phyloP scores from a whole-genome alignment of 2,329 filamentous ascomycete species.

The Trichoderma breve region DNA sequence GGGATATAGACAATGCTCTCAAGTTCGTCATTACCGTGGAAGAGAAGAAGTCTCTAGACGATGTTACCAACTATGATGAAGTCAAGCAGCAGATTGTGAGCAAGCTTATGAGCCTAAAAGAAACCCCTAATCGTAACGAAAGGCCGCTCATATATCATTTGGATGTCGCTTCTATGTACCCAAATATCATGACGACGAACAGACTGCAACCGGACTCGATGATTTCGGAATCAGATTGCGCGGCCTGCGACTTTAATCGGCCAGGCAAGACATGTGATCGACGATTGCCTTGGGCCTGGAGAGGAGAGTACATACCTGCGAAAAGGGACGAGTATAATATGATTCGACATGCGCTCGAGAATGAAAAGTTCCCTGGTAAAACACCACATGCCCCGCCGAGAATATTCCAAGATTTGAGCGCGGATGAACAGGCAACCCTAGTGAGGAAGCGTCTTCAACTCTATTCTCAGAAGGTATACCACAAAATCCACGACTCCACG shows the following conservation, averaged over 20 bases:
- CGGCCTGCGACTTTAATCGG: conserved; percentile 96
- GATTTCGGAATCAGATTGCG: conserved; percentile 94
- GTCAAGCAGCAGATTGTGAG: conserved; percentile 79
- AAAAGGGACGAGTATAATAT: conserved; percentile 99
- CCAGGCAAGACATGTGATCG: conserved; percentile 97
- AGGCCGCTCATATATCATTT: conserved; percentile 93
- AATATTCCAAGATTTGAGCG: conserved; percentile 75
- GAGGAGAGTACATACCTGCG: conserved; percentile 93
- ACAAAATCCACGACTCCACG: conserved; percentile 95
- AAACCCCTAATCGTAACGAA: conserved; percentile 81
- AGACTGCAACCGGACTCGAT: conserved; percentile 97
- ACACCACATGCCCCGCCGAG: conserved; percentile 66
- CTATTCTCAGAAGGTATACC: conserved; percentile 98
- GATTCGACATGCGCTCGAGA: conserved; percentile 88
- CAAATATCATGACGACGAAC: conserved; percentile 99
- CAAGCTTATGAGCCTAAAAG: conserved; percentile 68
- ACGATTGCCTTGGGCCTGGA: conserved; percentile 93
- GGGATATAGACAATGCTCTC: conserved; percentile 83
- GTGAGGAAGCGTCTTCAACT: conserved; percentile 85
- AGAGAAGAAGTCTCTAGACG: conserved; percentile 77
- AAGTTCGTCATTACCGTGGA: conserved; percentile 84
- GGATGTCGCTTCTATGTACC: conserved; percentile 99
- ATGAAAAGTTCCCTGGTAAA: conserved; percentile 86
- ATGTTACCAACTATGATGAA: conserved; percentile 78
- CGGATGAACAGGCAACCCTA: conserved; percentile 77